Evolutionary conservation across 1,284 basidiomycete species (phyloP), one percentile per base, ranked within the genome.

Genomic region (Trichosporon sp.): DNA sequence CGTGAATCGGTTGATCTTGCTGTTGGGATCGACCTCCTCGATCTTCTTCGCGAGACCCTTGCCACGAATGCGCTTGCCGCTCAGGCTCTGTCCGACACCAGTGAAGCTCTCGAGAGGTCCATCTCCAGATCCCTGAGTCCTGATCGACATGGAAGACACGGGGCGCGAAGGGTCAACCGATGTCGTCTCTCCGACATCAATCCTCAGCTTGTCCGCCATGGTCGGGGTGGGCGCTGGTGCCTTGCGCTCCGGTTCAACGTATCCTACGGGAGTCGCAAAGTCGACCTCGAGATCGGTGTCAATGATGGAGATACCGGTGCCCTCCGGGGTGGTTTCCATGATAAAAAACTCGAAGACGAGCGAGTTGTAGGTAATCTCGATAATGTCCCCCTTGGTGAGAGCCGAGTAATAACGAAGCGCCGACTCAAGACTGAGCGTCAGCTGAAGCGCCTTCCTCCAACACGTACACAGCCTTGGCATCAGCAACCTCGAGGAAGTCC

Each of bases 171-270:
- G 92, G 12, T 91, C 91, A 2, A 80, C 81, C 11, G 81, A 80
- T 11, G 92, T 92, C 10, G 91, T 90, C 1, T 90, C 91, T 74
- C 90, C 90, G 31, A 95, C 85, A 80, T 99, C 94, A 73, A 99
- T 98, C 82, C 95, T 95, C 70, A 98, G 89, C 85, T 98, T 98
- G 68, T 92, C 92, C 0, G 96, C 96, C 96, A 99, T 98, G 1
- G 96, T 98, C 8, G 92, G 84, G 8, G 91, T 90, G 1, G 95
- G 91, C 1, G 90, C 89, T 1, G 92, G 88, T 68, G 92, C 92
- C 5, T 91, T 91, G 54, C 91, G 89, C 75, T 93, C 90, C 0
- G 96, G 97, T 82, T 99, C 97, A 26, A 96, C 92, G 76, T 90
- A 90, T 37, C 88, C 88, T 66, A 87, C 85, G 1, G 88, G 88